Evolutionary conservation across 140 eudicot species (phyloP), one percentile per base, ranked within the genome.

Genomic region (Oenanthe javanica): DNA sequence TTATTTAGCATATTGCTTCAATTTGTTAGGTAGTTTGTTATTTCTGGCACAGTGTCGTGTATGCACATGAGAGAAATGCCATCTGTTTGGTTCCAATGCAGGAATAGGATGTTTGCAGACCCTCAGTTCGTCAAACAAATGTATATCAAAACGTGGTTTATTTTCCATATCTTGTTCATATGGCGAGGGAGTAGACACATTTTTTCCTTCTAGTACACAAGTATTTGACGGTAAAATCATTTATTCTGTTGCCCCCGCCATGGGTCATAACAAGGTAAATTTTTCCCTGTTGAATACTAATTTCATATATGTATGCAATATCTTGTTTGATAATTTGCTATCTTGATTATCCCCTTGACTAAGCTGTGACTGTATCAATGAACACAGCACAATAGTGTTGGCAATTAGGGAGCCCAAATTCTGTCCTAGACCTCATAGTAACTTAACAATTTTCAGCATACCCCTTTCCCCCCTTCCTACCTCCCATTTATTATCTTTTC

Each of bases 251-350:
- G 97, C 98, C 79, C 89, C 97, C 83, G 98, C 98, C 67, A 81
- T 87, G 87, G 98, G 97, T 79, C 98, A 93, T 86, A 93, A 88
- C 90, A 82, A 93, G 98, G 98, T 91, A 79, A 2, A 52, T 19
- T 12, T 36, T 76, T 50, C 25, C 27, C 36, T 21, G 27, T 46
- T 76, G 5, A 45, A 16, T 50, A 6, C 43, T 67, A 67, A 67
- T 67, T 7, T 67, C 21, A 31, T 31, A 31, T 31, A 31, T 31
- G 36, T 31, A 31, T 31, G 36, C 36, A 31, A 31, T 31, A 31
- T 31, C 36, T 31, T 31, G 36, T 31, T 31, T 31, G 36, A 31
- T 31, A 31, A 31, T 31, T 31, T 31, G 36, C 36, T 31, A 31
- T 31, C 36, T 31, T 31, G 36, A 31, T 31, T 31, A 31, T 31